Evolutionary conservation across 345 rosid species (phyloP).

Genomic region (Viola odorata): DNA sequence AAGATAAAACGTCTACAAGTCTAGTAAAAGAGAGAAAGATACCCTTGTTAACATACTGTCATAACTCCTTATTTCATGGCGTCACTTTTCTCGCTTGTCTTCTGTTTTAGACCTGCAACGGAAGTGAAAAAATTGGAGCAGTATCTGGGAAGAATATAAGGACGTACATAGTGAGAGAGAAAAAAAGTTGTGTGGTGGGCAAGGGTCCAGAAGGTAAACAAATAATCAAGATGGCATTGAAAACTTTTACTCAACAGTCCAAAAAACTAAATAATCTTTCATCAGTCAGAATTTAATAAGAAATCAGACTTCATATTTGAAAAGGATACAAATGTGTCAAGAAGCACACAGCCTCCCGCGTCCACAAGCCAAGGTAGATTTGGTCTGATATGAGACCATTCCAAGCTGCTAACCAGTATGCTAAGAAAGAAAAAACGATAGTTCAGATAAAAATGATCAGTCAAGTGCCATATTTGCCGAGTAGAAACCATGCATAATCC

Average conservation of each 20-base stretch:
- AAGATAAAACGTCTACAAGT: background rate
- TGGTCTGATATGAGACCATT: slow-evolving; percentile 58
- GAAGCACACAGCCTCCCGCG: slow-evolving; percentile 78
- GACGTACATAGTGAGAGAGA: slow-evolving; percentile 24
- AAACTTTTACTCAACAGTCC: background rate
- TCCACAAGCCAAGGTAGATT: slow-evolving; percentile 87
- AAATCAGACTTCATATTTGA: background rate
- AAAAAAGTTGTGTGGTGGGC: background rate
- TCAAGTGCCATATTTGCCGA: background rate
- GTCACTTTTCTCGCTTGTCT: too few species aligned
- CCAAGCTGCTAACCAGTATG: slow-evolving; percentile 56
- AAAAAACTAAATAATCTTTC: background rate
- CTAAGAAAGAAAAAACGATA: slow-evolving; percentile 23
- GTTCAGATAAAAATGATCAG: background rate
- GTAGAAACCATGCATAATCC: background rate
- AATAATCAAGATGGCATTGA: background rate
- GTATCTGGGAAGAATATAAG: slow-evolving; percentile 43
- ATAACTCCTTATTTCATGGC: background rate
- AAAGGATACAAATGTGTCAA: slow-evolving; percentile 68
- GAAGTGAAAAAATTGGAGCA: slow-evolving; percentile 63
- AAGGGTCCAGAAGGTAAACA: background rate
- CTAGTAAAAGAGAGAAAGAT: background rate
- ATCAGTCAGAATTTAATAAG: background rate
- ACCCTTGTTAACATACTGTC: background rate
- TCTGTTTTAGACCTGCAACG: slow-evolving; percentile 14